Evolutionary conservation across 345 rosid genomes (phyloP), one percentile per base, ranked within the genome.

Genomic region (Eucalyptus victrix): DNA sequence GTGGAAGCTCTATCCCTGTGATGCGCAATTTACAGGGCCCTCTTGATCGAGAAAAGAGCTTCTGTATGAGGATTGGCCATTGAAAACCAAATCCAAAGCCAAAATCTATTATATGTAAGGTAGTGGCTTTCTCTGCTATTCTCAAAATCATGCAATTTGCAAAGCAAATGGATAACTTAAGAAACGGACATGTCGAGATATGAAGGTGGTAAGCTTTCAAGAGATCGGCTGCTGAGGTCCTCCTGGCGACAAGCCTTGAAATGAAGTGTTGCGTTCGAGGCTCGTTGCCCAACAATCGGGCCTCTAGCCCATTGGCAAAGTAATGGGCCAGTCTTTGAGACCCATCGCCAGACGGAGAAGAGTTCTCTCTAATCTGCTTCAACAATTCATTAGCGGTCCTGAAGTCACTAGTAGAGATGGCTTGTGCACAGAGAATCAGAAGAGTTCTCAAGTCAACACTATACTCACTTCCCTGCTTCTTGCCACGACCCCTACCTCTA

Each of bases 281-380:
- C 30, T 94, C 94, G 23, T 91, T 90, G 24, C 96, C 96, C 60
- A 89, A 90, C 89, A 97, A 87, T 50, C 99, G 97, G 4, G 95
- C 96, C 92, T 96, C 96, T 21, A 97, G 97, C 51, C 95, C 98
- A 91, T 93, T 93, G 42, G 97, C 98, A 54, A 97, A 97, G 94
- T 88, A 95, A 94, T 96, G 93, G 76, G 99, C 98, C 88, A 97
- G 50, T 88, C 99, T 95, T 91, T 97, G 98, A 87, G 95, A 92
- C 6, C 94, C 95, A 91, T 96, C 99, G 17, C 99, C 99, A 6
- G 62, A 69, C 51, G 94, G 94, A 9, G 99, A 96, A 80, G 95
- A 91, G 86, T 94, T 95, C 89, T 95, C 93, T 94, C 94, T 92
- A 89, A 96, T 95, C 95, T 96, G 98, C 93, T 94, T 96, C 67